A percentile compares a stretch with the other conserved stretches of the same genome.
These are phyloP conservation scores for Collybiopsis confluens DNA, from an alignment of 768 basidiomycete genomes.

Conservation along the genomic window DNA sequence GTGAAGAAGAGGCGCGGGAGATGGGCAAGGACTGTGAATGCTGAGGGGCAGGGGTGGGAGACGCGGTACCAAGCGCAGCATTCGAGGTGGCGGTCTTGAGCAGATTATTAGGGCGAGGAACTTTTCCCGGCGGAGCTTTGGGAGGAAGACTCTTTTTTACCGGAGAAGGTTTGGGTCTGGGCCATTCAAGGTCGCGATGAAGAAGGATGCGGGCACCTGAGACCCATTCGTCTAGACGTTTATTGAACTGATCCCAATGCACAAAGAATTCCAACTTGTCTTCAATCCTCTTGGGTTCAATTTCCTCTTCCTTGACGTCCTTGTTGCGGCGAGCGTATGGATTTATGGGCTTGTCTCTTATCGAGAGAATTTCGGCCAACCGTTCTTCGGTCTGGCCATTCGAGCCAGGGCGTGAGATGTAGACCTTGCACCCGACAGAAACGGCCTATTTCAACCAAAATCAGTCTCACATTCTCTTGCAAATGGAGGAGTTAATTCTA, in stretches of 20 bases:
- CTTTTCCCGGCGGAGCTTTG: constrained; percentile 64
- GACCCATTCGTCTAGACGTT: constrained; percentile 98
- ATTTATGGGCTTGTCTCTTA: constrained; percentile 79
- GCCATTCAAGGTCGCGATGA: constrained; percentile 89
- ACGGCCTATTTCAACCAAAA: constrained; percentile 56
- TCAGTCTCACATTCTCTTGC: constrained; percentile 19
- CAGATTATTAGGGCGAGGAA: constrained; percentile 51
- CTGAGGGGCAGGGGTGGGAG: constrained; percentile 47
- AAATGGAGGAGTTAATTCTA: constrained; percentile 29
- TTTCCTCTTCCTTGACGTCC: constrained; percentile 38
- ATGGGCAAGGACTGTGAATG: constrained; percentile 24
- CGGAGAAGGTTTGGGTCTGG: constrained; percentile 72
- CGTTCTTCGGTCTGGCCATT: constrained; percentile 83
- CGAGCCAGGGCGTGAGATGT: constrained; percentile 66
- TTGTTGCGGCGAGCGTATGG: constrained; percentile 49
- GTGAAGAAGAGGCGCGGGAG: constrained; percentile 46
- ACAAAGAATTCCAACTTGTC: constrained; percentile 94
- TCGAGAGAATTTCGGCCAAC: constrained; percentile 92
- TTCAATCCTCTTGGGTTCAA: constrained; percentile 42
- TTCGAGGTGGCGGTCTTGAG: constrained; percentile 69
- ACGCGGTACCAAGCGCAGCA: constrained; percentile 55
- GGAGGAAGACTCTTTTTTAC: constrained; percentile 49
- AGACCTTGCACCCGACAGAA: constrained; percentile 93
- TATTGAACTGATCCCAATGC: constrained; percentile 99
- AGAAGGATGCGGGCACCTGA: constrained; percentile 82